phyloP scores from a whole-genome alignment of 371 early-diverging fungal genomes.

The Coemansia sp. region DNA sequence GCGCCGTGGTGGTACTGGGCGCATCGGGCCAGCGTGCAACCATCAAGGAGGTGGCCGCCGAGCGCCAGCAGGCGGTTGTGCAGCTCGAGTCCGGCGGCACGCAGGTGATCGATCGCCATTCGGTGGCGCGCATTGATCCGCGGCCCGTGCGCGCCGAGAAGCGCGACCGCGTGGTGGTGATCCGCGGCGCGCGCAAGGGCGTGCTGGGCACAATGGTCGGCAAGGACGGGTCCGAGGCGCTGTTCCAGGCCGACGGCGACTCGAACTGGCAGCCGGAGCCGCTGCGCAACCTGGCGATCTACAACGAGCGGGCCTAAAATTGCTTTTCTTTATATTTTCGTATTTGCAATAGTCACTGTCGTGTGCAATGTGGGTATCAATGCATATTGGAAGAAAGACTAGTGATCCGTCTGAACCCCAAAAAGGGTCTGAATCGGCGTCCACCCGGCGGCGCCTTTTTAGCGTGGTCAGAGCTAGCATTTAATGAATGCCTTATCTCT shows the following conservation, averaged over 20 bases:
- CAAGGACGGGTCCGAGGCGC: slow-evolving; percentile 78
- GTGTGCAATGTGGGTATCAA: no score
- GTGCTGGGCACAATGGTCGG: slow-evolving; percentile 75
- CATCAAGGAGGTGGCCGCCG: slow-evolving; percentile 17
- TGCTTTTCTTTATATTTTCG: not conserved
- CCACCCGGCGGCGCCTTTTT: no score
- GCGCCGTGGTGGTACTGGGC: slow-evolving; percentile 59
- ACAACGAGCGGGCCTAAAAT: slow-evolving; percentile 12
- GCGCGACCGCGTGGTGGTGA: slow-evolving; percentile 75
- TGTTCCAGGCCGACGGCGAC: slow-evolving; percentile 61
- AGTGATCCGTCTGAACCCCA: no score
- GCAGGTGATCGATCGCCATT: slow-evolving; percentile 54
- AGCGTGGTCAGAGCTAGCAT: no score
- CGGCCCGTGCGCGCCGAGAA: slow-evolving; percentile 75
- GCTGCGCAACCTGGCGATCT: slow-evolving; percentile 42
- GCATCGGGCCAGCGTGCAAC: slow-evolving; percentile 48
- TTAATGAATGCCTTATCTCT: no score
- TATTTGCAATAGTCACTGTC: no score
- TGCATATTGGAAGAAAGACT: no score
- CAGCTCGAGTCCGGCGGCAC: slow-evolving; percentile 54
- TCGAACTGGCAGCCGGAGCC: slow-evolving; percentile 39
- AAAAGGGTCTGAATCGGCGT: no score
- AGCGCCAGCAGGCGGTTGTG: slow-evolving; percentile 42
- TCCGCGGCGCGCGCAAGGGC: slow-evolving; percentile 72
- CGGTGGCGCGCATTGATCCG: slow-evolving; percentile 56